phyloP scores from a whole-genome alignment of 345 rosid genomes.

The Euclidium syriacum region DNA sequence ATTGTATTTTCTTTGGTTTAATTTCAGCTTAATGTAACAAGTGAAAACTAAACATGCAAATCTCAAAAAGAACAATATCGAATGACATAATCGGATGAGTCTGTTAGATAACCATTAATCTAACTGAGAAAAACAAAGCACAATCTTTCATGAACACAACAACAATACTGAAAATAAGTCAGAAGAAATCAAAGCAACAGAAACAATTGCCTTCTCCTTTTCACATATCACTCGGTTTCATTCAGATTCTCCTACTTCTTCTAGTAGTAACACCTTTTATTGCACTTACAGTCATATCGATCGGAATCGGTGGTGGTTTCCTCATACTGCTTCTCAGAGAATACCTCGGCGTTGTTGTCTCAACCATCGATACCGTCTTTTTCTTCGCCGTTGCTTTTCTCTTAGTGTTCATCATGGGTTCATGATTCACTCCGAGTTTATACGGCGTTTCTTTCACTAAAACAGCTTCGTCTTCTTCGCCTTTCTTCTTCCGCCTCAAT shows the following conservation, averaged over 20 bases:
- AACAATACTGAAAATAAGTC: no score
- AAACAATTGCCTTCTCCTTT: neutral
- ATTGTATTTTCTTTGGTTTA: no score
- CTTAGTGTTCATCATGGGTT: constrained; percentile 38
- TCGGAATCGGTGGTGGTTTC: constrained; percentile 62
- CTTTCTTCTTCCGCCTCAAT: constrained; percentile 57
- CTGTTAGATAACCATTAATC: no score
- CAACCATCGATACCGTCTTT: constrained; percentile 46
- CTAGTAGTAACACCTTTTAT: constrained; percentile 20
- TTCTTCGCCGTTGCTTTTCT: constrained; percentile 55
- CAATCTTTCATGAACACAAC: no score
- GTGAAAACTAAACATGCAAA: no score
- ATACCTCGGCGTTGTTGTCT: constrained; percentile 50
- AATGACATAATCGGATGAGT: no score
- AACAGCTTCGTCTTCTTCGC: constrained; percentile 19
- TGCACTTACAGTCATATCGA: constrained; percentile 1
- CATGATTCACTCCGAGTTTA: constrained; percentile 58
- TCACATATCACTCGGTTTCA: neutral
- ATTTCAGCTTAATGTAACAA: no score
- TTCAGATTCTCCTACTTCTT: constrained; percentile 16
- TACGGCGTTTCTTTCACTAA: constrained; percentile 29
- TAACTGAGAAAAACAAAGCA: no score
- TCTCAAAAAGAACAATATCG: no score
- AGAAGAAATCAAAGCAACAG: neutral
- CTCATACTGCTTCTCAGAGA: constrained; percentile 74